Evolutionary conservation across 257 asterid genomes (phyloP).

Genomic region (Solanum etuberosum): DNA sequence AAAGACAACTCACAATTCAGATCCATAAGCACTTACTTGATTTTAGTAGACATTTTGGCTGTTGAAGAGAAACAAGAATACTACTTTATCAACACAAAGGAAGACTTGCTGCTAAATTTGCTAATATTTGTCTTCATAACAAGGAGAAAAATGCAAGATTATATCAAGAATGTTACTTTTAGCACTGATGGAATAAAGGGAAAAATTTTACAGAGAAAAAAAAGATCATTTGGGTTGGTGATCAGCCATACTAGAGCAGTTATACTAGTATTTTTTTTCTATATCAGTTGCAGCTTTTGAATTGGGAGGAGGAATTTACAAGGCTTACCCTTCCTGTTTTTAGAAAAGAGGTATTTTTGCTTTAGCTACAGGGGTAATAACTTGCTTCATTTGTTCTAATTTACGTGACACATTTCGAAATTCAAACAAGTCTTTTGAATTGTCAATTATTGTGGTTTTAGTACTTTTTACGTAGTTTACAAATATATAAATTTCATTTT

Average conservation of each 20-base stretch:
- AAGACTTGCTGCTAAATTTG: slow-evolving; percentile 1
- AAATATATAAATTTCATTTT: no score
- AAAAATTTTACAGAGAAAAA: background rate
- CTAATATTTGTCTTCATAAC: background rate
- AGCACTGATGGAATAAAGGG: background rate
- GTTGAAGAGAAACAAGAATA: background rate
- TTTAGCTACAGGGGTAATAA: background rate
- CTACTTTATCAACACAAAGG: background rate
- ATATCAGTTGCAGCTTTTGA: background rate
- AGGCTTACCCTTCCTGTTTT: background rate
- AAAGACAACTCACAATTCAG: background rate
- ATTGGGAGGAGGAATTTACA: background rate
- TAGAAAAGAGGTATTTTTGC: background rate
- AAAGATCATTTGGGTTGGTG: background rate
- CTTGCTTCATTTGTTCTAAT: no score
- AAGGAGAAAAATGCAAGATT: background rate
- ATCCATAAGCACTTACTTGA: slow-evolving; percentile 54
- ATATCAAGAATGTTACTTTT: background rate
- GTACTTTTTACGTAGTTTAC: no score
- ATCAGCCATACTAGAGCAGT: background rate
- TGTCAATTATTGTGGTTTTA: background rate
- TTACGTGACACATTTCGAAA: no score
- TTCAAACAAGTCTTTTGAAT: no score
- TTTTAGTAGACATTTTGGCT: slow-evolving; percentile 51
- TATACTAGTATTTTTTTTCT: background rate